Evolutionary conservation across 495 filamentous ascomycete species (phyloP).

Genomic region (Penicillium cinerascens): DNA sequence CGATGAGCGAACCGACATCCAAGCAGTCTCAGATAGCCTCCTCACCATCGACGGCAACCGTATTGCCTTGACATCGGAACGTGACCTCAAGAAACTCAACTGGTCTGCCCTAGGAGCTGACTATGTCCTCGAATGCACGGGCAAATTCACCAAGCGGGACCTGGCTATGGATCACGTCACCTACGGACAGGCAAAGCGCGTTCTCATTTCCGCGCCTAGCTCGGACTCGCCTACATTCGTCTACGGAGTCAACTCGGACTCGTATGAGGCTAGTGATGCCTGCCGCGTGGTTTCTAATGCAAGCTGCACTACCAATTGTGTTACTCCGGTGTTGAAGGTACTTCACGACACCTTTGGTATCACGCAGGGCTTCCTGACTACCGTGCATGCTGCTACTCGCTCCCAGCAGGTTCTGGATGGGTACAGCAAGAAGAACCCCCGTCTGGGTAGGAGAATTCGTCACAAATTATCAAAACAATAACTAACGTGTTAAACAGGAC

Average conservation of each 20-base stretch:
- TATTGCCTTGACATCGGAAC: constrained; percentile 33
- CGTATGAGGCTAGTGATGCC: constrained; percentile 23
- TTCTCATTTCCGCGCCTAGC: constrained; percentile 35
- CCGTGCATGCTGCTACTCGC: constrained; percentile 34
- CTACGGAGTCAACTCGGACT: constrained; percentile 33
- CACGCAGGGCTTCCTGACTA: constrained; percentile 32
- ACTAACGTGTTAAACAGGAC: constrained; percentile 15
- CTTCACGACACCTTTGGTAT: constrained; percentile 30
- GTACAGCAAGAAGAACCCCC: constrained; percentile 38
- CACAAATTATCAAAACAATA: neutral
- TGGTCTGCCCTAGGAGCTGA: constrained; percentile 30
- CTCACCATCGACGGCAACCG: constrained; percentile 25
- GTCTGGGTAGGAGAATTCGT: constrained; percentile 20
- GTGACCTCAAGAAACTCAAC: constrained; percentile 33
- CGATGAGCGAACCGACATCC: constrained; percentile 24
- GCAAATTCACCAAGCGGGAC: constrained; percentile 36
- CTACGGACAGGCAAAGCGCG: constrained; percentile 31
- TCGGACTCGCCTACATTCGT: constrained; percentile 35
- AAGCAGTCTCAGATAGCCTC: constrained; percentile 24
- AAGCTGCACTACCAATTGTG: constrained; percentile 38
- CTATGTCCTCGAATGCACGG: constrained; percentile 36
- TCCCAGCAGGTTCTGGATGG: constrained; percentile 38
- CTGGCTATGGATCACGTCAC: constrained; percentile 31
- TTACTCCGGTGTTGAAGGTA: constrained; percentile 34
- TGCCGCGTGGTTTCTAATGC: constrained; percentile 31